Conservation (phyloP, 2,329 filamentous ascomycete genomes). For the Blastomyces emzantsi region DNA sequence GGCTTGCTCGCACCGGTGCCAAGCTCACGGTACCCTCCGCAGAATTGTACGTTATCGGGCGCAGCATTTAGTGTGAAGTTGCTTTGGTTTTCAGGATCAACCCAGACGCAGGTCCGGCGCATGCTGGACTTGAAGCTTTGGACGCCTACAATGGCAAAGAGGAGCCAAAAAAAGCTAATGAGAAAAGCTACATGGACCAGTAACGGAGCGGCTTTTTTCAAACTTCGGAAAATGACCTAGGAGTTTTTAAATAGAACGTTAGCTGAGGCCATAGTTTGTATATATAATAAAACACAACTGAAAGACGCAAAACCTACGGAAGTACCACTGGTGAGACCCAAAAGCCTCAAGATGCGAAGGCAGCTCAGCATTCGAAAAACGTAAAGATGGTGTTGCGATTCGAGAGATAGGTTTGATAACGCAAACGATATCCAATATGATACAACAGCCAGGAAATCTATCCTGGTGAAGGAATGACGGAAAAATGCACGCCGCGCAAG, state of each 20-base stretch:
- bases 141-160: slow-evolving; percentile 93
- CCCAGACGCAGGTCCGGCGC: slow-evolving; percentile 68
- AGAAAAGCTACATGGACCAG: slow-evolving; percentile 89
- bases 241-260: slow-evolving; percentile 9
- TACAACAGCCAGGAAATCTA: slow-evolving; percentile 91
- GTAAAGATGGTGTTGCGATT: slow-evolving; percentile 64
- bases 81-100: slow-evolving; percentile 46
- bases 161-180: slow-evolving; percentile 92
- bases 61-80: slow-evolving; percentile 40
- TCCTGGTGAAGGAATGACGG: slow-evolving; percentile 87
- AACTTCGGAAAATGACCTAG: slow-evolving; percentile 81
- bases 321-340: slow-evolving; percentile 87
- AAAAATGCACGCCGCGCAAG: slow-evolving; percentile 87
- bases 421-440: slow-evolving; percentile 89
- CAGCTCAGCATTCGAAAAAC: slow-evolving; percentile 96
- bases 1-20: slow-evolving; percentile 50
- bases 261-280: slow-evolving; percentile 12
- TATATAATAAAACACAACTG: not conserved
- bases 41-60: slow-evolving; percentile 62
- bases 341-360: slow-evolving; percentile 80
- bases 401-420: slow-evolving; percentile 60
- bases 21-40: slow-evolving; percentile 68
- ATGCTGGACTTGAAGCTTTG: slow-evolving; percentile 90
- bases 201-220: slow-evolving; percentile 90
- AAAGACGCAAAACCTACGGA: slow-evolving; percentile 50